Evolutionary conservation across 805 yeast genomes (phyloP).

Genomic region (Candida golubevii): DNA sequence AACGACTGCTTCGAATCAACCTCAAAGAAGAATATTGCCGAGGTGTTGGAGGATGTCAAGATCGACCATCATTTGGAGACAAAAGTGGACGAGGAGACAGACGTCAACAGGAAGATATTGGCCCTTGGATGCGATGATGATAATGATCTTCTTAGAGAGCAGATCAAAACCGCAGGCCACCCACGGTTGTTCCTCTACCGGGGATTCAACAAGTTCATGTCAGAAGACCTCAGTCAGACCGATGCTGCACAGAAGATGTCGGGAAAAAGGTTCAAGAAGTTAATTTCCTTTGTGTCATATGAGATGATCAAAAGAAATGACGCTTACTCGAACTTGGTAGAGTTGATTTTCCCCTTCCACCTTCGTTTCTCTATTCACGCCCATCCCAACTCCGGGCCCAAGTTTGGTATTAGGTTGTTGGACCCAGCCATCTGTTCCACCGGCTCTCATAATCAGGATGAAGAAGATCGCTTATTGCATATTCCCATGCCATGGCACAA

Average conservation of each 20-base stretch:
- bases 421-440: conserved; percentile 40
- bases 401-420: conserved; percentile 52
- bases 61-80: conserved; percentile 34
- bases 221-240: conserved; percentile 49
- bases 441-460: conserved; percentile 42
- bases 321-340: conserved; percentile 61
- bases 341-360: conserved; percentile 55
- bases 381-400: conserved; percentile 56
- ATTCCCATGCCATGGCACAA: conserved; percentile 70
- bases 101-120: conserved; percentile 33
- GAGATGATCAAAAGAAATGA: conserved; percentile 61
- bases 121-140: conserved; percentile 38
- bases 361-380: conserved; percentile 60
- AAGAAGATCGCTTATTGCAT: conserved; percentile 45
- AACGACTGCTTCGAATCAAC: conserved; percentile 31
- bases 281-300: conserved; percentile 51
- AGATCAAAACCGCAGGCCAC: conserved; percentile 38
- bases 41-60: conserved; percentile 18
- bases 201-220: conserved; percentile 58
- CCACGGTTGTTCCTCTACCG: conserved; percentile 51
- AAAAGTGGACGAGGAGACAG: conserved; percentile 29
- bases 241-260: conserved; percentile 36
- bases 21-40: conserved; percentile 12
- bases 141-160: conserved; percentile 29
- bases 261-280: conserved; percentile 46